Evolutionary conservation across 108 stramenopile species (phyloP).

Genomic region (Discostella pseudostelligera): DNA sequence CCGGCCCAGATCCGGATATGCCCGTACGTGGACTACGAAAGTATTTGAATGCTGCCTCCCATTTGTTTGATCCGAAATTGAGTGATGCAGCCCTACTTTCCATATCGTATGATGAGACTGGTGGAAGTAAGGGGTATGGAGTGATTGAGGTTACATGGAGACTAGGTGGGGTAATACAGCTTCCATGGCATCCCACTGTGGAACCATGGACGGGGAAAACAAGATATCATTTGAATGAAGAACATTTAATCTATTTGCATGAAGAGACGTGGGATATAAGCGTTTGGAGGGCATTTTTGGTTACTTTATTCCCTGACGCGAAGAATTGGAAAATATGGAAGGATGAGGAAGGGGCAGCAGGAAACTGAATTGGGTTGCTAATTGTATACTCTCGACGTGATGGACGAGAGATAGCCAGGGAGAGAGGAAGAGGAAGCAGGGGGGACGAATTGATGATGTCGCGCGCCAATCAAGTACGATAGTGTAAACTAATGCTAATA

Average conservation of each 20-base stretch:
- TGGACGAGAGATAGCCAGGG: too few species aligned
- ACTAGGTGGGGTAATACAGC: conserved; percentile 48
- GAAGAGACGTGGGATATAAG: conserved; percentile 76
- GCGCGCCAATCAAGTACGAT: not conserved
- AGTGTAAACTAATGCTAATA: too few species aligned
- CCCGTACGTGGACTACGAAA: conserved; percentile 80
- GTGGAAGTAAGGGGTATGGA: conserved; percentile 14
- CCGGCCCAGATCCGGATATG: conserved; percentile 90
- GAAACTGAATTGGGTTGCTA: not conserved
- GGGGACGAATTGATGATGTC: not conserved
- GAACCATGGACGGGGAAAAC: conserved; percentile 67
- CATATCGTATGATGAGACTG: conserved; percentile 18
- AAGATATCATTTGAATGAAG: conserved; percentile 63
- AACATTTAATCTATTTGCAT: conserved; percentile 60
- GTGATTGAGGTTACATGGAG: conserved; percentile 58
- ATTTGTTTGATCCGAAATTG: conserved; percentile 60
- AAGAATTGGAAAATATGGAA: conserved; percentile 22
- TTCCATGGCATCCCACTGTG: conserved; percentile 77
- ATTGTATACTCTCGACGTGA: too few species aligned
- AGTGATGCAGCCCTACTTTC: conserved; percentile 57
- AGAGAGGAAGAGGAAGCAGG: not conserved
- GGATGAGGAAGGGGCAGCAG: not conserved
- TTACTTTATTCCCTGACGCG: conserved; percentile 55
- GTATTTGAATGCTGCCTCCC: conserved; percentile 73
- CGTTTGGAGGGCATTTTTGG: conserved; percentile 70